Conservation (phyloP, 441 rosid genomes). For the Pelargonium myrrhifolium region DNA sequence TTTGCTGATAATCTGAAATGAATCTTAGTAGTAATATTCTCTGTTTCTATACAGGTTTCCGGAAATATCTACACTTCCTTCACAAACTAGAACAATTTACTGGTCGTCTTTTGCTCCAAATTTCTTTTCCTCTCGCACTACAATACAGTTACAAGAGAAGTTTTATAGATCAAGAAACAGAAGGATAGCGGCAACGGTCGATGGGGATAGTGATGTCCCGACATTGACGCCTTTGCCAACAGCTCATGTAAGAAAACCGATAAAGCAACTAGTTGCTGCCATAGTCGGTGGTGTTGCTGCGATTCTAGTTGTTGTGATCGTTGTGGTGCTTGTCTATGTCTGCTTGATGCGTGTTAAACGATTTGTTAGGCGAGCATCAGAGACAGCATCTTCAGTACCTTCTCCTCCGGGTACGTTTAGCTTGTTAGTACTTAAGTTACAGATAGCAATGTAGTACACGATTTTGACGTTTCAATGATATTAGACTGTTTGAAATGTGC, state of each 20-base stretch:
- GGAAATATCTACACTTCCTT: constrained; percentile 20
- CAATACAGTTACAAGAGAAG: constrained; percentile 21
- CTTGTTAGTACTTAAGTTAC: not conserved
- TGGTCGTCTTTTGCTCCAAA: constrained; percentile 18
- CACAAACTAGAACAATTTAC: constrained; percentile 14
- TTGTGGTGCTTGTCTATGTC: constrained; percentile 29
- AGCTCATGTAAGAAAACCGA: constrained; percentile 26
- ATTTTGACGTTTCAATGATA: too few species aligned
- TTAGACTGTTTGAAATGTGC: too few species aligned
- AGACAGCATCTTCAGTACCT: constrained; percentile 31
- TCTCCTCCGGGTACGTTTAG: constrained; percentile 30
- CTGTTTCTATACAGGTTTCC: constrained; percentile 21
- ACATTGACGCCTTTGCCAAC: constrained; percentile 32
- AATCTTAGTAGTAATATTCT: constrained; percentile 11
- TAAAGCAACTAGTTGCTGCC: constrained; percentile 30
- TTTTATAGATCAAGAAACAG: constrained; percentile 22
- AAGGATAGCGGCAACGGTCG: constrained; percentile 24
- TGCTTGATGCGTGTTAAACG: constrained; percentile 37
- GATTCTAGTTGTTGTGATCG: constrained; percentile 29
- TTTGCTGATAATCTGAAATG: not conserved
- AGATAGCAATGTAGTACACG: too few species aligned
- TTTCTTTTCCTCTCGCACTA: constrained; percentile 16
- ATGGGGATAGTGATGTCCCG: constrained; percentile 28
- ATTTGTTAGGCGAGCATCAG: constrained; percentile 24
- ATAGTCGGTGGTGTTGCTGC: constrained; percentile 34